Evolutionary conservation across 2,329 filamentous ascomycete species (phyloP).

Genomic region (Blastomyces gilchristii): DNA sequence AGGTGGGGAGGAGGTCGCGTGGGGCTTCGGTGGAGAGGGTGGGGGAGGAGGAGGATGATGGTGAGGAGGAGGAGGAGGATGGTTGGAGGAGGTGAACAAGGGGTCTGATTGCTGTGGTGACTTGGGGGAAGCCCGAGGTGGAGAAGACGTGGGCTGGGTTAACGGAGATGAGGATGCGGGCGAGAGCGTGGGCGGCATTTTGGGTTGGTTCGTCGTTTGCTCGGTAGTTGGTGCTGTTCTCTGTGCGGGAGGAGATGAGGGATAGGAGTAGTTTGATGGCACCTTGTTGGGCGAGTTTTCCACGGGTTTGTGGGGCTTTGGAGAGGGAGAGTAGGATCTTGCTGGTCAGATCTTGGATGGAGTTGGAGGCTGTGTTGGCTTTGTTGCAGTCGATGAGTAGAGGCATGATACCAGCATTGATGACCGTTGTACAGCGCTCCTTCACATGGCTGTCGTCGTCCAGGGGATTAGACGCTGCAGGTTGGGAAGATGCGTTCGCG

Average conservation of each 20-base stretch:
- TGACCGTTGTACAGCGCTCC: conserved; percentile 63
- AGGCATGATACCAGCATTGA: conserved; percentile 67
- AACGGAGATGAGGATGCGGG: conserved; percentile 75
- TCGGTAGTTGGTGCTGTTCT: conserved; percentile 26
- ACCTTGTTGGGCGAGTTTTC: conserved; percentile 83
- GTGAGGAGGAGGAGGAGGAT: conserved; percentile 45
- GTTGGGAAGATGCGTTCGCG: conserved; percentile 59
- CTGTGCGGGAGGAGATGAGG: conserved; percentile 42
- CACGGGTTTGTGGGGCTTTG: conserved; percentile 61
- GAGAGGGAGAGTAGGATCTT: conserved; percentile 70
- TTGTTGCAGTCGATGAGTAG: conserved; percentile 68
- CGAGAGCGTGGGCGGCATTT: conserved; percentile 67
- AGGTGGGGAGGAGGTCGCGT: conserved; percentile 74
- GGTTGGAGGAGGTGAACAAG: conserved; percentile 63
- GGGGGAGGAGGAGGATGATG: not conserved
- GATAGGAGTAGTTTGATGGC: conserved; percentile 74
- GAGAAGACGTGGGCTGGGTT: conserved; percentile 80
- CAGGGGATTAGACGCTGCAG: conserved; percentile 49
- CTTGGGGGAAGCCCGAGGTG: conserved; percentile 58
- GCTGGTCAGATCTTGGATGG: conserved; percentile 57
- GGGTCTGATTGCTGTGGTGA: conserved; percentile 71
- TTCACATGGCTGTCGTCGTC: conserved; percentile 68
- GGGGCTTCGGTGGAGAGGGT: conserved; percentile 37
- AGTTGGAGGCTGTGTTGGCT: conserved; percentile 47
- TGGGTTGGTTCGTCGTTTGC: conserved; percentile 36